Conservation (phyloP, 2,329 filamentous ascomycete genomes). For the Ascosphaera aggregata region DNA sequence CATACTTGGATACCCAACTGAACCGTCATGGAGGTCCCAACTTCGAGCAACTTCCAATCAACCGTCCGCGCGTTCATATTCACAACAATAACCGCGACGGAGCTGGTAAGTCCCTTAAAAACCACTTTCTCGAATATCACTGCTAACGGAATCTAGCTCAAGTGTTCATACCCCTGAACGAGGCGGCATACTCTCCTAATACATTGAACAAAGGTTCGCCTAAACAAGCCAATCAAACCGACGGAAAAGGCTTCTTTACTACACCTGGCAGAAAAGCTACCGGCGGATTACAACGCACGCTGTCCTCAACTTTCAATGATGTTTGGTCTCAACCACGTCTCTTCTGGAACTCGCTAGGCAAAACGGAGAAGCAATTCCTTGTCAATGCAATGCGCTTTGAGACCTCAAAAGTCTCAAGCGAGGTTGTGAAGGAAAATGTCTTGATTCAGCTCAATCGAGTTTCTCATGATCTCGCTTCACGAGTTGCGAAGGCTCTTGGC, state of each 20-base stretch:
- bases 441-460: slow-evolving; percentile 45
- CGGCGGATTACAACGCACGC: slow-evolving; percentile 32
- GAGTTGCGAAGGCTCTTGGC: slow-evolving; percentile 39
- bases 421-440: slow-evolving; percentile 38
- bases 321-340: slow-evolving; percentile 22
- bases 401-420: slow-evolving; percentile 33
- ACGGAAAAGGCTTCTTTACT: slow-evolving; percentile 47
- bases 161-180: slow-evolving; percentile 30
- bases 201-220: slow-evolving; percentile 30
- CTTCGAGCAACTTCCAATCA: slow-evolving; percentile 41
- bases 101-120: no score
- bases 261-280: slow-evolving; percentile 30
- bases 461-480: slow-evolving; percentile 40
- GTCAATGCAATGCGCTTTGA: slow-evolving; percentile 55
- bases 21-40: slow-evolving; percentile 40
- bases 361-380: slow-evolving; percentile 45
- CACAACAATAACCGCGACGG: slow-evolving; percentile 53
- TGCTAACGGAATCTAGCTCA: slow-evolving; percentile 38
- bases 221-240: slow-evolving; percentile 39
- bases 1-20: slow-evolving; percentile 43
- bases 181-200: slow-evolving; percentile 17
- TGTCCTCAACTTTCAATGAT: slow-evolving; percentile 22
- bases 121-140: no score
- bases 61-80: slow-evolving; percentile 28
- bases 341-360: slow-evolving; percentile 21